These are phyloP conservation scores for Fusarium domesticum DNA, from an alignment of 2,329 filamentous ascomycete species.

Conservation along the genomic window DNA sequence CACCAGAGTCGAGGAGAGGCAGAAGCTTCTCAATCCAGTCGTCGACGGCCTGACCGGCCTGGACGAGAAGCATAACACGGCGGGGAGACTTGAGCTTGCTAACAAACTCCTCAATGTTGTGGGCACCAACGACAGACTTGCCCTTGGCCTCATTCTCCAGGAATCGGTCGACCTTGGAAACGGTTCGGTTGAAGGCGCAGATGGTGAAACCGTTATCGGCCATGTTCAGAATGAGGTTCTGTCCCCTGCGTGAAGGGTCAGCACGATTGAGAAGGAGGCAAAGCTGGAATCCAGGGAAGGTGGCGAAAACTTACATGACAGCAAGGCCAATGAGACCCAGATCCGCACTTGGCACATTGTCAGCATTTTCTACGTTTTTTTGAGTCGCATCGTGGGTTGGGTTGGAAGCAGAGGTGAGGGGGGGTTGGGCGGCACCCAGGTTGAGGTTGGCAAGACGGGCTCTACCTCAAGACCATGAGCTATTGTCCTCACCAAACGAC, in stretches of 20 bases:
- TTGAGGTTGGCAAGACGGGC: slow-evolving; percentile 72
- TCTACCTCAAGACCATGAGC: slow-evolving; percentile 49
- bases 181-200: slow-evolving; percentile 97
- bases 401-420: slow-evolving; percentile 30
- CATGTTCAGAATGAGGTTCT: slow-evolving; percentile 88
- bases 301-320: slow-evolving; percentile 65
- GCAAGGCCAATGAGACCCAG: slow-evolving; percentile 90
- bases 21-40: slow-evolving; percentile 97
- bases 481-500: slow-evolving; percentile 30
- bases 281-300: slow-evolving; percentile 12
- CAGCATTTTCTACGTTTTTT: slow-evolving; percentile 47
- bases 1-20: slow-evolving; percentile 75
- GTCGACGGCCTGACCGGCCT: slow-evolving; percentile 96
- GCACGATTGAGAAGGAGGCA: slow-evolving; percentile 2
- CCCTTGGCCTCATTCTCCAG: slow-evolving; percentile 88
- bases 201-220: slow-evolving; percentile 94
- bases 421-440: slow-evolving; percentile 59
- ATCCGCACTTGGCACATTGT: slow-evolving; percentile 68
- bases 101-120: slow-evolving; percentile 91
- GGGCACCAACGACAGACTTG: slow-evolving; percentile 92
- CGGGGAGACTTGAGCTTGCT: slow-evolving; percentile 96
- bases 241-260: slow-evolving; percentile 49
- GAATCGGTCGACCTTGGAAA: slow-evolving; percentile 96
- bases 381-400: slow-evolving; percentile 24
- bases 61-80: slow-evolving; percentile 97